phyloP scores from a whole-genome alignment of 106 monocot species.

The Chionographis japonica region DNA sequence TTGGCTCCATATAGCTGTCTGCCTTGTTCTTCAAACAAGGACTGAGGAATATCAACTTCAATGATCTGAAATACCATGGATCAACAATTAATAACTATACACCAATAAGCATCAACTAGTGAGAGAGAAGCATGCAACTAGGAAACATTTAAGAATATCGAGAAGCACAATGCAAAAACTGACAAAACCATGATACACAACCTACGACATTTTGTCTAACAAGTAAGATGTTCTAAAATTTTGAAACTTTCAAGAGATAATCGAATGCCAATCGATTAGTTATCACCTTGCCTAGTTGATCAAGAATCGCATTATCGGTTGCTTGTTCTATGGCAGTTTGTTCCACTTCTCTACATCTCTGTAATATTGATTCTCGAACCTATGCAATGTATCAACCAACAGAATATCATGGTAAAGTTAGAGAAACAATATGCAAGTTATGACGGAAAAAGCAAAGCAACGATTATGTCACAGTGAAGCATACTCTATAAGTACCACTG shows the following conservation, averaged over 20 bases:
- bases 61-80: slow-evolving; percentile 54
- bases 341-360: slow-evolving; percentile 86
- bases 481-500: no score
- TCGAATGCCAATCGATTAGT: neutral
- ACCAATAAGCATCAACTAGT: slow-evolving; percentile 1
- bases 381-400: slow-evolving; percentile 13
- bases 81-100: neutral
- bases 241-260: neutral
- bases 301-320: slow-evolving; percentile 97
- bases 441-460: no score
- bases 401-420: neutral
- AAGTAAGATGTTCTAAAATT: neutral
- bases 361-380: slow-evolving; percentile 76
- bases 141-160: neutral
- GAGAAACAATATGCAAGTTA: no score
- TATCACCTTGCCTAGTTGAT: slow-evolving; percentile 72
- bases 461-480: no score
- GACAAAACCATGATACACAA: neutral
- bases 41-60: slow-evolving; percentile 87
- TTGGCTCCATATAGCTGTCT: slow-evolving; percentile 87
- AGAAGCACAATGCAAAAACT: no score
- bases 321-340: slow-evolving; percentile 93
- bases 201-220: neutral
- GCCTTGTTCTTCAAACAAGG: slow-evolving; percentile 97
- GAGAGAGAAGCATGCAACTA: neutral